phyloP scores from a whole-genome alignment of 371 early-diverging fungal genomes.

The Nematocida ironsii region DNA sequence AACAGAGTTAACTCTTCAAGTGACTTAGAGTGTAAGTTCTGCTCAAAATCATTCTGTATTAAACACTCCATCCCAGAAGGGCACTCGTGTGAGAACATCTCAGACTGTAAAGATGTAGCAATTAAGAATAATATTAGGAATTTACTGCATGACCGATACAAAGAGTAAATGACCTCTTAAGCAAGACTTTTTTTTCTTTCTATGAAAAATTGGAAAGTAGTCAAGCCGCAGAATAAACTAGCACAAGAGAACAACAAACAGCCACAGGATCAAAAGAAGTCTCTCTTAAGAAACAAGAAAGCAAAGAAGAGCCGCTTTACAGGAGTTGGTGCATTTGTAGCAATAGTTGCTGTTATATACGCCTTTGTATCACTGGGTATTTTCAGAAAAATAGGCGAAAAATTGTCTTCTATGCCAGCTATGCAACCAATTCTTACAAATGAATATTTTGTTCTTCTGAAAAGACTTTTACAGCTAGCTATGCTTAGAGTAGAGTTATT shows the following conservation, averaged over 20 bases:
- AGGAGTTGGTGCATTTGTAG: background rate
- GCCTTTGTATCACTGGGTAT: background rate
- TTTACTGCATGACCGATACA: constrained; percentile 6
- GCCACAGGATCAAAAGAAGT: background rate
- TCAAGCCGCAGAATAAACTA: constrained; percentile 23
- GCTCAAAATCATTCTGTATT: constrained; percentile 53
- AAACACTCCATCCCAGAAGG: constrained; percentile 60
- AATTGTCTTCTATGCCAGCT: background rate
- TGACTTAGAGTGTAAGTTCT: constrained; percentile 51
- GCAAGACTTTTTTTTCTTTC: constrained; percentile 48
- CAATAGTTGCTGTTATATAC: constrained; percentile 1
- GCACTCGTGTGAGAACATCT: constrained; percentile 52
- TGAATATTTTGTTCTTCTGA: constrained; percentile 6
- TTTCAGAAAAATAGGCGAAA: background rate
- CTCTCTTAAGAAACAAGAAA: background rate
- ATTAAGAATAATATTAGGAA: constrained; percentile 41
- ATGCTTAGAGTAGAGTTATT: background rate
- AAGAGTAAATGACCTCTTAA: constrained; percentile 15
- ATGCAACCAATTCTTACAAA: background rate
- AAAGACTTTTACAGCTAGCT: background rate
- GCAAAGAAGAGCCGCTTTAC: background rate
- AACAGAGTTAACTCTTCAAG: constrained; percentile 17
- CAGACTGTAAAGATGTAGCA: constrained; percentile 51
- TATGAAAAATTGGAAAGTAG: constrained; percentile 47
- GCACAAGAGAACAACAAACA: background rate